phyloP scores from a whole-genome alignment of 768 basidiomycete genomes.

The Suillus subluteus region DNA sequence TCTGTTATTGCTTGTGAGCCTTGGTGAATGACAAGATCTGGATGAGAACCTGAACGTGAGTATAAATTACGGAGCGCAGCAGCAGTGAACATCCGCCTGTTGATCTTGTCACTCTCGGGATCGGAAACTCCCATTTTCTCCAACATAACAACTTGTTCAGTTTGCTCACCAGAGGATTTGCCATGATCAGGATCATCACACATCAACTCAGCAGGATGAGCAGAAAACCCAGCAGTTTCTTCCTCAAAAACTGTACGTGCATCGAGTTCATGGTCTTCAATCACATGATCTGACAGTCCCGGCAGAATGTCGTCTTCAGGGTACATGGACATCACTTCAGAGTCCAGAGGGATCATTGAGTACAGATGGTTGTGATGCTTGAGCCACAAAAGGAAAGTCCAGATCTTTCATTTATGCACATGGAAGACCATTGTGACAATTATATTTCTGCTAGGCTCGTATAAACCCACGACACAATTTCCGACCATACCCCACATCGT shows the following conservation, averaged over 20 bases:
- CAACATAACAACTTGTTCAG: constrained; percentile 14
- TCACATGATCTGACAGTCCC: constrained; percentile 6
- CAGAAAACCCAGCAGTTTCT: constrained; percentile 31
- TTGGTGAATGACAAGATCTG: constrained; percentile 30
- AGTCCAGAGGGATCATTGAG: not conserved
- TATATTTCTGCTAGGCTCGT: no score
- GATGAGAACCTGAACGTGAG: not conserved
- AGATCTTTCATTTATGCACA: not conserved
- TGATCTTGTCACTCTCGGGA: constrained; percentile 27
- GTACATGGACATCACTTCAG: not conserved
- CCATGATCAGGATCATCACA: no score
- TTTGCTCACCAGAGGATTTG: not conserved
- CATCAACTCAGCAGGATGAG: constrained; percentile 22
- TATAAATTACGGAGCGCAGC: constrained; percentile 30
- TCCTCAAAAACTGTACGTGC: constrained; percentile 20
- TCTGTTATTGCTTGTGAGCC: constrained; percentile 28
- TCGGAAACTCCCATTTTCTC: constrained; percentile 37
- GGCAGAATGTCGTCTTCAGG: constrained; percentile 6
- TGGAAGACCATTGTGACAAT: no score
- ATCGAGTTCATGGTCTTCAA: constrained; percentile 20
- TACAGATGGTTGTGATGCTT: constrained; percentile 11
- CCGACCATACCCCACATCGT: no score
- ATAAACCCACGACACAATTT: no score
- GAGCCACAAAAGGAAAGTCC: constrained; percentile 8
- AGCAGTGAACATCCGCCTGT: constrained; percentile 27